Base-by-base conservation (phyloP, 2,329 filamentous ascomycete genomes). In the Pochonia chlamydosporia region DNA sequence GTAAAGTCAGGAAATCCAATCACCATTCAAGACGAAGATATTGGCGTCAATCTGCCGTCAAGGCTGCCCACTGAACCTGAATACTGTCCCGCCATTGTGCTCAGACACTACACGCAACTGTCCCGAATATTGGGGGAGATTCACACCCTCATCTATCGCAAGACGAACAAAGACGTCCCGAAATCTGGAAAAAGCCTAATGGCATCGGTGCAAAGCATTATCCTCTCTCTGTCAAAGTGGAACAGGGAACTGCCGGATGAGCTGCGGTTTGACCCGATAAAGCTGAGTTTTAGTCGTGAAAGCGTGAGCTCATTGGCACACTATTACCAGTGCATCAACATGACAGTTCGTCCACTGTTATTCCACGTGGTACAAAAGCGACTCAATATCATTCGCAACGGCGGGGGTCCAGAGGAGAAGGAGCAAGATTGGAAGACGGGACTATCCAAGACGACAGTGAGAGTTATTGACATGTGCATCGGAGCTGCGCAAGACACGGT, bases 281-380 rank as follows among this genome's bases (percentile, higher is more conserved):
- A 62, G 3, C 64, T 74, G 6, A 66, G 68, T 46, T 67, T 73
- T 39, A 70, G 68, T 35, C 71, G 75, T 11, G 74, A 78, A 57
- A 70, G 67, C 9, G 71, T 78, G 4, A 76, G 73, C 1, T 74
- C 72, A 3, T 71, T 75, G 45, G 59, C 77, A 20, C 76, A 80
- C 52, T 79, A 78, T 52, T 78, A 78, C 50, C 75, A 78, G 37
- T 79, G 76, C 55, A 71, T 79, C 54, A 78, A 78, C 53, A 79
- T 80, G 75, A 76, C 75, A 0, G 73, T 70, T 1, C 63, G 76
- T 4, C 76, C 76, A 1, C 59, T 79, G 21, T 64, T 80, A 0
- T 77, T 78, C 49, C 70, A 77, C 51, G 69, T 79, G 3, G 73
- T 78, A 7, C 72, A 76, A 55, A 66, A 67, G 37, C 68, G 74